phyloP scores from a whole-genome alignment of 176 grass and related monocot genomes.

The Avena atlantica region DNA sequence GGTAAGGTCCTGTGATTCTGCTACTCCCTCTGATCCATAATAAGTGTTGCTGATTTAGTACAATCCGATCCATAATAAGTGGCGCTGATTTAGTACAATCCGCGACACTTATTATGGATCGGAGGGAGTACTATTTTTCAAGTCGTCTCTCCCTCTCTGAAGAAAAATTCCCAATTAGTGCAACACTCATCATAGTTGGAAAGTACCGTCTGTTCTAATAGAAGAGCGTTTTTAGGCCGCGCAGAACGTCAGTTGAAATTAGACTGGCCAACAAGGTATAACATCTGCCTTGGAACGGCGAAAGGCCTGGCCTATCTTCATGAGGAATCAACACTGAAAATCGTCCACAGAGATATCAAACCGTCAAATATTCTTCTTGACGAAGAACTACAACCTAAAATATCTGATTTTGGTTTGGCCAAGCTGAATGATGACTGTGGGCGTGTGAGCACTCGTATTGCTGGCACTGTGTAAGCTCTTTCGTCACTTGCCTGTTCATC shows the following conservation, averaged over 20 bases:
- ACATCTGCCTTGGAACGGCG: slow-evolving; percentile 77
- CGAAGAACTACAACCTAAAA: slow-evolving; percentile 80
- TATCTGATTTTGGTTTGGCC: slow-evolving; percentile 93
- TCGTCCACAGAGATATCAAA: slow-evolving; percentile 94
- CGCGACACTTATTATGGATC: too few relatives aligned
- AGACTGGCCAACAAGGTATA: slow-evolving; percentile 69
- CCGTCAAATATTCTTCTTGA: slow-evolving; percentile 89
- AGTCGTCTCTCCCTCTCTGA: neutral
- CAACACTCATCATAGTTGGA: neutral
- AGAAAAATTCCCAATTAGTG: slow-evolving; percentile 26
- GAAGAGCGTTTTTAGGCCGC: slow-evolving; percentile 46
- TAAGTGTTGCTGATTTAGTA: too few relatives aligned
- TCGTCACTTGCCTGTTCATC: slow-evolving; percentile 36
- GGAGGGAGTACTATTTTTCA: neutral
- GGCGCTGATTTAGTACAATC: too few relatives aligned
- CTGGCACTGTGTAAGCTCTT: slow-evolving; percentile 83
- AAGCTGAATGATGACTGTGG: slow-evolving; percentile 80
- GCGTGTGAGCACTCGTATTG: slow-evolving; percentile 75
- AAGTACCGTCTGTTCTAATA: slow-evolving; percentile 27
- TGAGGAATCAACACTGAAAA: slow-evolving; percentile 86
- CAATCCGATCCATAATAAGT: too few relatives aligned
- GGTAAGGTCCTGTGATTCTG: slow-evolving; percentile 53
- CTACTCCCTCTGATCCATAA: neutral
- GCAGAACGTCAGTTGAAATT: slow-evolving; percentile 62
- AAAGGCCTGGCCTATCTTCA: slow-evolving; percentile 84